Evolutionary conservation across 2,329 filamentous ascomycete genomes (phyloP), one percentile per base, ranked within the genome.

Genomic region (Trichoderma simmonsii): DNA sequence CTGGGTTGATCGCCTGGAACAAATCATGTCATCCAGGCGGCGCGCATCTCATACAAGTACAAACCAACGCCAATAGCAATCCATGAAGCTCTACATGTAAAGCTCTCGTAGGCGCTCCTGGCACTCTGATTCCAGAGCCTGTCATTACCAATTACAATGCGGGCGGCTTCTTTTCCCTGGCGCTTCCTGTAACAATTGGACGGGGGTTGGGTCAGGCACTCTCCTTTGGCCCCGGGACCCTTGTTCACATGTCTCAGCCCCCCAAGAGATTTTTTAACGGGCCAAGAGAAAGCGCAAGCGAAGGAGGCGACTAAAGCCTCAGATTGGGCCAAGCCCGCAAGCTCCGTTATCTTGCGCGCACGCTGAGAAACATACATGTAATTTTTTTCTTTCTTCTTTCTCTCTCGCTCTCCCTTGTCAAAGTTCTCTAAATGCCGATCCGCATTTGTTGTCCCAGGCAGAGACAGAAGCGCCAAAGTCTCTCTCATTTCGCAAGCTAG

Each of bases 231-330:
- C n/a, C 12, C 21, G 39, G 57, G 54, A 61, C 57, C 57, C 57
- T 34, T 61, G 66, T 69, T 51, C 66, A 26, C 66, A 43, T 61
- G 57, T 69, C 66, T 61, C 66, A 69, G 66, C 66, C 66, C n/a
- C 36, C 36, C 15, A 43, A 43, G n/a, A 51, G 48, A 6, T 51
- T 63, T 28, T 48, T 14, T 63, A 1, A 11, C 24, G 18, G 39
- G 56, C 26, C 56, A 61, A 61, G 54, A 24, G 6, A 61, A 32
- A 34, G 65, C 54, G 54, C 34, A 60, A 60, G 65, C 65, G 26
- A 60, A 60, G 36, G 56, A 60, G 28, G 21, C 12, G 43, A 34
- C 39, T 18, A 43, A 60, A 18, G n/a, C 34, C 30, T 34, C 12
- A 51, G 51, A 28, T 57, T 57, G 26, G 26, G 54, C 24, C 51